Evolutionary conservation across 257 asterid species (phyloP), one percentile per base, ranked within the genome.

Genomic region (Nicotiana otophora): DNA sequence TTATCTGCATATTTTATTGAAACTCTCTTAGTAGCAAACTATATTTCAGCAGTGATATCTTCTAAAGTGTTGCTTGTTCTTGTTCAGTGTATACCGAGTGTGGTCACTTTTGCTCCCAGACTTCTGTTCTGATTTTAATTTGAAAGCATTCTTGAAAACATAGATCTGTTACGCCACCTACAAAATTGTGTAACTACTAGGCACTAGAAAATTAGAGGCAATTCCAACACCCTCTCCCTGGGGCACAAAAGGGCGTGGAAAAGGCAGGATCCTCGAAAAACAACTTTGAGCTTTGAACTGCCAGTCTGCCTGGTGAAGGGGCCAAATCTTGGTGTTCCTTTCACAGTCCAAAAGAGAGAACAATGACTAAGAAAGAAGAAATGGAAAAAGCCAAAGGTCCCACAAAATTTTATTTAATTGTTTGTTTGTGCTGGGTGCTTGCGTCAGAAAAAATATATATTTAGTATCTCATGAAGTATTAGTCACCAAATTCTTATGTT

Each of bases 121-220:
- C 4, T 48, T 74, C 28, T 74, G 26, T 74, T 74, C 80, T 74
- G 80, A 74, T 51, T 74, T 74, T 34, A 46, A 74, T 48, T 74
- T 74, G 63, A 26, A 15, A 74, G 26, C 9, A 61, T 51, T 74
- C 62, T 74, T 74, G 63, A 74, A 26, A 51, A 74, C 42, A 26
- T 51, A 74, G 28, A 48, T 15, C 63, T 74, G 80, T 74, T 51
- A 39, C 51, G 80, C 63, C 80, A 30, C 63, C 80, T 74, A 74
- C 19, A 15, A 74, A 74, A 26, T 74, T 74, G 63, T 74, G 80
- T 74, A 74, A 74, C 63, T 63, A 51, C 80, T 39, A 74, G 58
- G 17, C 51, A 42, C 51, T 42, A 42, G 11, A 74, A 74, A 26
- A 16, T 28, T 74, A 74, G 46, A 74, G 61, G 63, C 28, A 74